Conservation (phyloP, 306 rosid genomes). For the Trichosanthes cucumerina region DNA sequence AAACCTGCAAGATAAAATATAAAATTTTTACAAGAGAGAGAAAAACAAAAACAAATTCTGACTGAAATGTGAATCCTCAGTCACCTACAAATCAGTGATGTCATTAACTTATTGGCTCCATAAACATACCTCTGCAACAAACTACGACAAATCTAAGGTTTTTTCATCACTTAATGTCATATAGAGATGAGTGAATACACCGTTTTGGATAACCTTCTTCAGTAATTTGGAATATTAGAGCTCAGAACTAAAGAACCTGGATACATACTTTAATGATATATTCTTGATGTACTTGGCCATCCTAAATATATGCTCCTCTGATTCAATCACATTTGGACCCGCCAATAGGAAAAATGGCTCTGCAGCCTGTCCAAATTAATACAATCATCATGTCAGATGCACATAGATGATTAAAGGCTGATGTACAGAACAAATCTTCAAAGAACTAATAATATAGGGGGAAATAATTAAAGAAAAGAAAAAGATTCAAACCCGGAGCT, state of each 20-base stretch:
- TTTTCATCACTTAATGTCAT: not conserved
- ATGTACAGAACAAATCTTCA: not conserved
- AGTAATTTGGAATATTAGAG: not conserved
- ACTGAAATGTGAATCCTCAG: not conserved
- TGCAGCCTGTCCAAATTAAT: slow-evolving; percentile 39
- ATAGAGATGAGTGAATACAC: not conserved
- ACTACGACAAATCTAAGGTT: not conserved
- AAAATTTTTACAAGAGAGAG: not conserved
- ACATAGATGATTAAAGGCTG: slow-evolving; percentile 3
- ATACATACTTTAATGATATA: slow-evolving; percentile 55
- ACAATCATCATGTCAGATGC: slow-evolving; percentile 11
- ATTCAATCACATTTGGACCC: slow-evolving; percentile 96
- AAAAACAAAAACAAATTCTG: not conserved
- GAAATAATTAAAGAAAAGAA: not conserved
- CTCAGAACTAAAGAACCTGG: not conserved
- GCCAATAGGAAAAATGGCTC: slow-evolving; percentile 84
- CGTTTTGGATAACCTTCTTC: not conserved
- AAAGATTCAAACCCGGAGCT: slow-evolving; percentile 26
- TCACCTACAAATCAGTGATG: not conserved
- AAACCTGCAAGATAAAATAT: slow-evolving; percentile 41
- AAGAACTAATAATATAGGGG: not conserved
- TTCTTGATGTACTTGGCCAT: slow-evolving; percentile 70
- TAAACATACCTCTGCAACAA: not conserved
- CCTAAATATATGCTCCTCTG: slow-evolving; percentile 69
- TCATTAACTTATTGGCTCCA: not conserved